phyloP scores from a whole-genome alignment of 2,329 filamentous ascomycete genomes.

The Aplosporella prunicola region DNA sequence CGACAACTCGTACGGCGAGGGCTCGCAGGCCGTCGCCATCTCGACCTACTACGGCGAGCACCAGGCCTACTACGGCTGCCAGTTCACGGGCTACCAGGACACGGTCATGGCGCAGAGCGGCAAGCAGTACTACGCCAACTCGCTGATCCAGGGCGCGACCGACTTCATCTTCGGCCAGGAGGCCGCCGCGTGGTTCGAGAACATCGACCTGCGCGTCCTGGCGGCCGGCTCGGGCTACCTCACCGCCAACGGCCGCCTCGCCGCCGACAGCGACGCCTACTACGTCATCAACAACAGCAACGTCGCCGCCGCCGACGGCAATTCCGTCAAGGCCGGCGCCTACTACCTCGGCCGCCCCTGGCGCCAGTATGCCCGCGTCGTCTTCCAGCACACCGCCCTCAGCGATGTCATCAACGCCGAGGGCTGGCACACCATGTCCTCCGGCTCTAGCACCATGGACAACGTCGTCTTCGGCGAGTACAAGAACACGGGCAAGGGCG shows the following conservation, averaged over 20 bases:
- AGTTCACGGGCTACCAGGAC: slow-evolving; percentile 47
- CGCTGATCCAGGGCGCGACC: slow-evolving; percentile 47
- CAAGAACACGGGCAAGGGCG: slow-evolving; percentile 45
- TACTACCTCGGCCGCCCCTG: slow-evolving; percentile 43
- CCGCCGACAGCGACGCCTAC: slow-evolving; percentile 26
- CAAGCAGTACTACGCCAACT: slow-evolving; percentile 44
- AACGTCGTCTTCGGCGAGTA: slow-evolving; percentile 34
- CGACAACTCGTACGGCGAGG: slow-evolving; percentile 31
- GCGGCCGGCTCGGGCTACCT: slow-evolving; percentile 14
- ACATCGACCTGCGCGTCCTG: slow-evolving; percentile 14
- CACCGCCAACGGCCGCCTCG: slow-evolving; percentile 18
- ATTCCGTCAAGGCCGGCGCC: slow-evolving; percentile 23
- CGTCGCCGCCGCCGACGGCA: slow-evolving; percentile 29
- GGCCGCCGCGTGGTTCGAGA: slow-evolving; percentile 38
- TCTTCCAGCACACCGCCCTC: slow-evolving; percentile 41
- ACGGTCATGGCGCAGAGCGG: slow-evolving; percentile 35
- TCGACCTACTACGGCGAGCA: slow-evolving; percentile 35
- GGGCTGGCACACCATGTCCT: slow-evolving; percentile 41
- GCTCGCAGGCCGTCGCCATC: slow-evolving; percentile 39
- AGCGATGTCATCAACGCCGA: slow-evolving; percentile 46
- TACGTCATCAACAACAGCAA: slow-evolving; percentile 45
- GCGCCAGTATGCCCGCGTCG: slow-evolving; percentile 38
- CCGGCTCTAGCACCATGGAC: slow-evolving; percentile 22
- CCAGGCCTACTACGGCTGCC: slow-evolving; percentile 47
- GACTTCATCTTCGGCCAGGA: slow-evolving; percentile 49